phyloP scores from a whole-genome alignment of 148 eudicot genomes.

The Cornus kousa region DNA sequence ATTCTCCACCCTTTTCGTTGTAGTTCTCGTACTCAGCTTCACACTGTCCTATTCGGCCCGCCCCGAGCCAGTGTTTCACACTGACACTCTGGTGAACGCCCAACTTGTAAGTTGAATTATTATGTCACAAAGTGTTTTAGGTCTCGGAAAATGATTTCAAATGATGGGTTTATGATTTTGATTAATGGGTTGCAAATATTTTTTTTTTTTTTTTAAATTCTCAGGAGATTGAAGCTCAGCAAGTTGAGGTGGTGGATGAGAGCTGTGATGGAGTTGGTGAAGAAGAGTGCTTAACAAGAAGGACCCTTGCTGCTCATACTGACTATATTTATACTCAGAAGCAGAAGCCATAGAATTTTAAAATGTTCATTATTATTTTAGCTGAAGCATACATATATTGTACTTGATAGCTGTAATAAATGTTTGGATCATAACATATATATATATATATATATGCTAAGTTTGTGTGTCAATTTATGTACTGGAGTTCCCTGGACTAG shows the following conservation, averaged over 20 bases:
- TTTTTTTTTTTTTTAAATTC: neutral
- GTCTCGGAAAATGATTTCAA: neutral
- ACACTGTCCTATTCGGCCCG: constrained; percentile 24
- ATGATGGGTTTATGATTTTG: neutral
- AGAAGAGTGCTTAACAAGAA: constrained; percentile 53
- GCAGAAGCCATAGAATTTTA: constrained; percentile 31
- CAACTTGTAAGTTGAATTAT: constrained; percentile 5
- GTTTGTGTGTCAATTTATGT: too few species aligned
- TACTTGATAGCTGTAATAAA: neutral
- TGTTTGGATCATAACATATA: too few species aligned
- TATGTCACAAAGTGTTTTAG: neutral
- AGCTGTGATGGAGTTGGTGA: constrained; percentile 37
- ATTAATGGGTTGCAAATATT: constrained; percentile 4
- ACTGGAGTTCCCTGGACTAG: neutral
- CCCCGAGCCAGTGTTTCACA: constrained; percentile 14
- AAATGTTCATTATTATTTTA: neutral
- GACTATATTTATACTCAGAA: constrained; percentile 58
- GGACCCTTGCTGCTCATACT: constrained; percentile 45
- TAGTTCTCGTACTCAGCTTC: constrained; percentile 30
- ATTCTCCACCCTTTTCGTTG: constrained; percentile 14
- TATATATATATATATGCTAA: too few species aligned
- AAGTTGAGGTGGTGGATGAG: constrained; percentile 24
- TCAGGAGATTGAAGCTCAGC: constrained; percentile 19
- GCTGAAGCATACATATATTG: neutral
- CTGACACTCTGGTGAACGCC: neutral